Evolutionary conservation across 371 early-diverging fungal species (phyloP), one percentile per base, ranked within the genome.

Genomic region (Actinomortierella ambigua): DNA sequence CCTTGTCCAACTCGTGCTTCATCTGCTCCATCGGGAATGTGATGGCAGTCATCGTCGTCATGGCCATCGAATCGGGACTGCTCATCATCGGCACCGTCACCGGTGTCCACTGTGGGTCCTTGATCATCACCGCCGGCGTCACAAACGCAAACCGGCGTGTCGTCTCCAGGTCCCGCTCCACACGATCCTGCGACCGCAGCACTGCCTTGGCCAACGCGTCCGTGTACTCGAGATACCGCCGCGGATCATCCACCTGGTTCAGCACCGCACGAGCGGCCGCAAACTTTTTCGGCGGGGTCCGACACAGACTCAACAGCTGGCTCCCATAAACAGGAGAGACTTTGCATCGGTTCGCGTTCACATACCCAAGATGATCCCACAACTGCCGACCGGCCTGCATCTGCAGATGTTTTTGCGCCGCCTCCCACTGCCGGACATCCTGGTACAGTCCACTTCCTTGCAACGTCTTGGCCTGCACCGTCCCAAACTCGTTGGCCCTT

Each of bases 131-230:
- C 0, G 73, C 65, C 1, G 93, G 93, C 17, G 91, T 91, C 2
- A 88, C 87, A 75, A 88, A 90, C 2, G 87, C 88, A 56, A 86
- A 91, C 17, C 84, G 79, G 7, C 84, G 81, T 51, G 90, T 75
- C 6, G 80, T 69, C 42, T 82, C 83, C 13, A 68, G 46, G 39
- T 81, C 68, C 2, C 65, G 53, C 5, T 69, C 68, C 20, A 89
- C 68, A 9, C 90, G 80, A 41, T 76, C 69, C 11, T 71, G 64
- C 34, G 84, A 82, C 6, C 85, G 76, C 34, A 77, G 60, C 5
- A 89, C 79, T 5, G 67, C 61, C 20, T 56, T 46, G 14, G 73
- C 66, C 56, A 47, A 75, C 20, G 49, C 67, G 44, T 73, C 44
- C 41, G 73, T 66, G 34, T 73, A 73, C 17, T 59, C 22, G 14